These are phyloP conservation scores for Limnanthes douglasii DNA, from an alignment of 345 rosid species.

Conservation along the genomic window DNA sequence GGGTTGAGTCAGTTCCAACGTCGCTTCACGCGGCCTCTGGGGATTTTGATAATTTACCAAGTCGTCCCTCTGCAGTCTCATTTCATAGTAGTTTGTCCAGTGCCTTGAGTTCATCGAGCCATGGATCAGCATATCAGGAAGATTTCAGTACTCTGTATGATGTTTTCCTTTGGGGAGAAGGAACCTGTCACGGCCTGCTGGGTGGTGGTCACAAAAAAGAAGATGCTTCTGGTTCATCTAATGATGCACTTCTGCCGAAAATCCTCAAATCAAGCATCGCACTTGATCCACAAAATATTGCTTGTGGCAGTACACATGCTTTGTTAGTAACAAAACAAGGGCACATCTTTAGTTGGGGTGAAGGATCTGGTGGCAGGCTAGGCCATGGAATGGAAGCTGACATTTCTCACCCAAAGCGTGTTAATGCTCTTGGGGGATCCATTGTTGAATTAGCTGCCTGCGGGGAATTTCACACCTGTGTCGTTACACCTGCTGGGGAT, in stretches of 20 bases:
- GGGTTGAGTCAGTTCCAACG: slow-evolving; percentile 21
- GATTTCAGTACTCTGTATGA: slow-evolving; percentile 26
- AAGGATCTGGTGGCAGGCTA: slow-evolving; percentile 43
- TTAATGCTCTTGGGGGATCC: slow-evolving; percentile 31
- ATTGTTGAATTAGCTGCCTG: slow-evolving; percentile 35
- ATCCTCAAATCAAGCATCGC: slow-evolving; percentile 26
- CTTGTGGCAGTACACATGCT: slow-evolving; percentile 30
- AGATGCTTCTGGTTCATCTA: slow-evolving; percentile 11
- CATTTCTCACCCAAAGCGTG: slow-evolving; percentile 36
- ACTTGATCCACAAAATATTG: slow-evolving; percentile 26
- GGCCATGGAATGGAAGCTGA: slow-evolving; percentile 44
- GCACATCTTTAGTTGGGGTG: slow-evolving; percentile 38
- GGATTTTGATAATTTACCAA: slow-evolving; percentile 17
- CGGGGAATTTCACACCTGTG: slow-evolving; percentile 52
- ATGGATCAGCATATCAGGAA: slow-evolving; percentile 23
- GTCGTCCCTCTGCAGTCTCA: slow-evolving; percentile 14
- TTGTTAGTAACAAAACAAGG: slow-evolving; percentile 33
- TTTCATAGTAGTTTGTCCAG: slow-evolving; percentile 38
- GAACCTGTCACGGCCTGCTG: slow-evolving; percentile 15
- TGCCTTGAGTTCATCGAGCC: slow-evolving; percentile 28
- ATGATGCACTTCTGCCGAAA: slow-evolving; percentile 25
- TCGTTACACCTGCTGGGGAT: slow-evolving; percentile 41
- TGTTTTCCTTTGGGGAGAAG: slow-evolving; percentile 37
- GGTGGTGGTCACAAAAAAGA: slow-evolving; percentile 15
- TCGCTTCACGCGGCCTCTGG: slow-evolving; percentile 17